Base-by-base conservation (phyloP, 2,329 filamentous ascomycete genomes). In the Cladosporium sp. region DNA sequence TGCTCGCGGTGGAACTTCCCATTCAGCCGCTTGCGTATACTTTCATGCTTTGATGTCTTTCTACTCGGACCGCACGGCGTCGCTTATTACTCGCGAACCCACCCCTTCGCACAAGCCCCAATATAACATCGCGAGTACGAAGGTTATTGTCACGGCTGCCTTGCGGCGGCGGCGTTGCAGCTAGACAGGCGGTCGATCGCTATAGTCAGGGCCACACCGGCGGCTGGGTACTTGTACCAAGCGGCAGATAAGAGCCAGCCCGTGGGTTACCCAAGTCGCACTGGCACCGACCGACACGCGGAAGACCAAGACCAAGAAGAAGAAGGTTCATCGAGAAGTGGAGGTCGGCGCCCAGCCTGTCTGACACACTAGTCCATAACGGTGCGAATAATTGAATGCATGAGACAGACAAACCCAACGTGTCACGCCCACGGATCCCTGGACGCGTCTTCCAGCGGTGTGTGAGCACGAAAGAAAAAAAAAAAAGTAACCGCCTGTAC, bases 301-400 rank as follows among this genome's bases (percentile, higher is more conserved):
- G 36, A 40, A 39, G 27, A n/a, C n/a, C 32, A 36, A 16, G 43
- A 40, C n/a, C n/a, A n/a, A n/a, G n/a, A n/a, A n/a, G n/a, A n/a
- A n/a, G 36, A 48, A 48, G 36, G 45, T 48, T 48, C 45, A 32
- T 48, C 36, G 45, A 48, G 38, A 48, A 40, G 45, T 48, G 45
- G 45, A 48, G 35, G 36, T 32, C 27, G 22, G 13, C 36, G 45
- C 36, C 45, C 45, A 40, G 36, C 36, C 20, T 33, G 25, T 20
- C 45, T 25, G 18, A 32, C 19, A 13, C 35, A 18, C 43, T 48
- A 48, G 36, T 32, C 45, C 45, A 5, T 4, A 48, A 48, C 4
- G 13, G 45, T 18, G 27, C 36, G 30, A 22, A 40, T 48, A 13
- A 48, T 48, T 40, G 45, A 48, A 18, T 48, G 45, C 45, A 48